Base-by-base conservation (phyloP, 2,329 filamentous ascomycete species). In the Colletotrichum eleusines region DNA sequence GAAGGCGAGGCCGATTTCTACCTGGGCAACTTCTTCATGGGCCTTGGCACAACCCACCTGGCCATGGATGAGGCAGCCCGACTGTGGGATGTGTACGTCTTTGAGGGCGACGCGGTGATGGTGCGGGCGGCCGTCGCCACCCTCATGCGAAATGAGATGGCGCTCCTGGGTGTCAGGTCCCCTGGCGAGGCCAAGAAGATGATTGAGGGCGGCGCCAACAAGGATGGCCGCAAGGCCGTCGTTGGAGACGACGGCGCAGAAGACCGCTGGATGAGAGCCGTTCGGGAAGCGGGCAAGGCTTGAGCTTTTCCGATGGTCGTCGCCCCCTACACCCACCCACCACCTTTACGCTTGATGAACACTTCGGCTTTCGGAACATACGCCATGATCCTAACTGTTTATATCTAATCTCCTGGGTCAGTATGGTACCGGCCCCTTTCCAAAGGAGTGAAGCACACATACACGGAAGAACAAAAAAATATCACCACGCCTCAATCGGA, bases 71-170 rank as follows among this genome's bases (percentile, higher is more conserved):
- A 92, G 74, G 91, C 90, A 5, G 88, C 90, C 1, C 84, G 94
- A 2, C 80, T 96, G 16, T 95, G 92, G 92, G 94, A 97, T 73
- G 89, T 95, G 0, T 94, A 93, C 74, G 89, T 93, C 3, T 94
- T 97, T 74, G 94, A 97, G 77, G 92, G 93, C 33, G 94, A 97
- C 73, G 84, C 88, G 1, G 84, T 93, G 1, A 82, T 95, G 0
- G 87, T 95, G 8, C 84, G 92, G 0, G 92, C 92, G 1, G 91
- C 89, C 0, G 90, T 94, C 0, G 93, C 91, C 0, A 83, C 93
- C 23, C 79, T 96, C 26, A 74, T 88, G 6, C 81, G 83, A 38
- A 82, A 82, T 23, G 87, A 89, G 75, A 86, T 86, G 80, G 77
- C 81, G 1, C 78, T 90, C 3, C 81, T 89, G 1, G 81, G 83